phyloP scores from a whole-genome alignment of 2,329 filamentous ascomycete genomes.

The Aspergillus sp. region DNA sequence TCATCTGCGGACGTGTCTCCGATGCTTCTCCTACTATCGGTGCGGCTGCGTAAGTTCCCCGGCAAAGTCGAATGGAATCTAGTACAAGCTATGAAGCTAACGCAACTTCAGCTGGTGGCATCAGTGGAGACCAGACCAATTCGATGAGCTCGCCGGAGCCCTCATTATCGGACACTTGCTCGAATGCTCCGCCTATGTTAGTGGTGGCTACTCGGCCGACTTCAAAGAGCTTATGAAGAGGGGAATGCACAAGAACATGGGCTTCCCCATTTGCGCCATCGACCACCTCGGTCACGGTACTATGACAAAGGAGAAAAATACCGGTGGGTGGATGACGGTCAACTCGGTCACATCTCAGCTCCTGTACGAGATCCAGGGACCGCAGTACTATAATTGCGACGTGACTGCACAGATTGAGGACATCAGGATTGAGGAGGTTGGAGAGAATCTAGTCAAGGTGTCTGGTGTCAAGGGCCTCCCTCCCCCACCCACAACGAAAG shows the following conservation, averaged over 20 bases:
- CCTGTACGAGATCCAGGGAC: constrained; percentile 29
- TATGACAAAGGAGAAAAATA: constrained; percentile 11
- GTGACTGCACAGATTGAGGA: constrained; percentile 11
- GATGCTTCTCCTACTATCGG: constrained; percentile 26
- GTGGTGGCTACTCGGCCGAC: constrained; percentile 32
- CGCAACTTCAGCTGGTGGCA: constrained; percentile 13
- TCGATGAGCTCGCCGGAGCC: constrained; percentile 16
- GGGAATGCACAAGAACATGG: constrained; percentile 11
- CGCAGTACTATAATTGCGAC: constrained; percentile 16
- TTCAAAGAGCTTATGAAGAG: constrained; percentile 26
- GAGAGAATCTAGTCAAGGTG: constrained; percentile 6
- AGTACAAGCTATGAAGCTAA: too few species aligned
- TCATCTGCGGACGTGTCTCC: constrained; percentile 30
- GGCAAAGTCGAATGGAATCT: background rate
- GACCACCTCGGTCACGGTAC: constrained; percentile 14
- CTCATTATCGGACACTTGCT: constrained; percentile 24
- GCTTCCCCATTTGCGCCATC: constrained; percentile 26
- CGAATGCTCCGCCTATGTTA: constrained; percentile 33
- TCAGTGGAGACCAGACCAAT: constrained; percentile 10
- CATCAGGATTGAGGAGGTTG: constrained; percentile 8
- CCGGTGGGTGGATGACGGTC: constrained; percentile 18
- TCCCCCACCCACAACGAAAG: constrained; percentile 7
- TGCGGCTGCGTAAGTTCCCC: constrained; percentile 11
- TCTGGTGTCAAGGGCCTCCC: constrained; percentile 1
- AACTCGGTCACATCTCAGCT: constrained; percentile 21